A percentile compares a stretch with the other conserved stretches of the same genome.
Evolutionary conservation across 768 basidiomycete species (phyloP).

Genomic region (Dioszegia aurantiaca): DNA sequence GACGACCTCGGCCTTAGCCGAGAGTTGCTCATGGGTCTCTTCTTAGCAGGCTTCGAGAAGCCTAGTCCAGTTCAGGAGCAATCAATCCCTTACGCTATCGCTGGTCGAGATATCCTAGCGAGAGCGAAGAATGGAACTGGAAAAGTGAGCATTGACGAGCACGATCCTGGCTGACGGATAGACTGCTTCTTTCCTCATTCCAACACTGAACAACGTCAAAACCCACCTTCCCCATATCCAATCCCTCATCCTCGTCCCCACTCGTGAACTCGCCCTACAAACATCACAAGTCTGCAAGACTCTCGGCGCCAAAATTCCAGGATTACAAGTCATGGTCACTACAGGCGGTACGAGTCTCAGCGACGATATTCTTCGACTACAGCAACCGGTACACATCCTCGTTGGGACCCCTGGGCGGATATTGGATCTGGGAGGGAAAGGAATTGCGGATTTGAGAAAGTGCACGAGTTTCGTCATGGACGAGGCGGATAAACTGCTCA

Average conservation of each 20-base stretch:
- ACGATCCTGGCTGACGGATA: slow-evolving; percentile 53
- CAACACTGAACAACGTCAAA: slow-evolving; percentile 89
- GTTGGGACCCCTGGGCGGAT: slow-evolving; percentile 97
- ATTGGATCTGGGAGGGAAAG: slow-evolving; percentile 88
- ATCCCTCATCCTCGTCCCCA: slow-evolving; percentile 92
- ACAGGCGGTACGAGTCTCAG: slow-evolving; percentile 97
- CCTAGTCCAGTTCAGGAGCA: slow-evolving; percentile 99
- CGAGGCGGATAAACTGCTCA: slow-evolving; percentile 96
- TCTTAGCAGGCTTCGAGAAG: slow-evolving; percentile 87
- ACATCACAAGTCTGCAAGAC: slow-evolving; percentile 98
- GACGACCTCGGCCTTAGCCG: slow-evolving; percentile 89
- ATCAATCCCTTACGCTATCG: slow-evolving; percentile 90
- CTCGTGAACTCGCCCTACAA: slow-evolving; percentile 96
- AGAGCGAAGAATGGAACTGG: slow-evolving; percentile 66
- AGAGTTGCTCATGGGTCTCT: slow-evolving; percentile 98
- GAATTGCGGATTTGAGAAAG: slow-evolving; percentile 85
- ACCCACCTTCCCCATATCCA: slow-evolving; percentile 81
- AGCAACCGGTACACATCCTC: slow-evolving; percentile 87
- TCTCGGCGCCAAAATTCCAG: slow-evolving; percentile 86
- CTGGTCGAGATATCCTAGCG: slow-evolving; percentile 73
- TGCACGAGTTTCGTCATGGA: slow-evolving; percentile 99
- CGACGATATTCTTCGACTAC: slow-evolving; percentile 91
- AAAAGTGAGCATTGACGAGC: slow-evolving; percentile 35
- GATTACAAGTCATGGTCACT: slow-evolving; percentile 95
- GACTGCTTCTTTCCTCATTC: slow-evolving; percentile 98